A percentile compares a stretch with the other conserved stretches of the same genome.
Conservation (phyloP, 2,329 filamentous ascomycete genomes). For the Nannizziopsis arthrosporioides region DNA sequence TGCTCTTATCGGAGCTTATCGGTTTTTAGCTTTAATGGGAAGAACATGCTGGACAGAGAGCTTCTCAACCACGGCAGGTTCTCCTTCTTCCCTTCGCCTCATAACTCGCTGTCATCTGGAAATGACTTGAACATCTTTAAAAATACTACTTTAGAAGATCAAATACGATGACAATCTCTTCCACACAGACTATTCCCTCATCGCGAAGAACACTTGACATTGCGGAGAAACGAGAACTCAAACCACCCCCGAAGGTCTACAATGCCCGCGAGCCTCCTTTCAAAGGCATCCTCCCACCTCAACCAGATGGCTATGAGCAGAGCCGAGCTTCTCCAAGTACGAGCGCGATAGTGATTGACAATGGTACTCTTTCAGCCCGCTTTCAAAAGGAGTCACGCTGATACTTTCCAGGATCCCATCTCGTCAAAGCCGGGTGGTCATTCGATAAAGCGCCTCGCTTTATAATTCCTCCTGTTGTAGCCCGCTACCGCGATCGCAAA, state of each 20-base stretch:
- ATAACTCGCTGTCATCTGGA: background rate
- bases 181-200: slow-evolving; percentile 27
- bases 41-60: background rate
- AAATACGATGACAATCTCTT: slow-evolving; percentile 34
- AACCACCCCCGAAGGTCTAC: slow-evolving; percentile 45
- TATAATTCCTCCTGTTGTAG: slow-evolving; percentile 75
- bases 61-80: background rate
- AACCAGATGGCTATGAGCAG: slow-evolving; percentile 57
- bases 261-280: slow-evolving; percentile 49
- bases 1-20: slow-evolving; percentile 8
- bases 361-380: slow-evolving; percentile 50
- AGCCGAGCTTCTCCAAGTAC: slow-evolving; percentile 49
- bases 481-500: slow-evolving; percentile 91
- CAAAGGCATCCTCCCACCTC: slow-evolving; percentile 45
- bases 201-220: slow-evolving; percentile 32
- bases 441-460: slow-evolving; percentile 76
- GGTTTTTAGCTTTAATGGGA: slow-evolving; percentile 1
- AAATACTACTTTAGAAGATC: background rate
- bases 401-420: slow-evolving; percentile 57
- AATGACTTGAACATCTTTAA: background rate
- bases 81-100: background rate
- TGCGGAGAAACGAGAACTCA: slow-evolving; percentile 40
- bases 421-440: slow-evolving; percentile 88
- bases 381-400: background rate
- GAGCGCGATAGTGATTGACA: slow-evolving; percentile 91